These are phyloP conservation scores for Trichoderma simmonsii DNA, from an alignment of 2,329 filamentous ascomycete genomes.

Conservation along the genomic window DNA sequence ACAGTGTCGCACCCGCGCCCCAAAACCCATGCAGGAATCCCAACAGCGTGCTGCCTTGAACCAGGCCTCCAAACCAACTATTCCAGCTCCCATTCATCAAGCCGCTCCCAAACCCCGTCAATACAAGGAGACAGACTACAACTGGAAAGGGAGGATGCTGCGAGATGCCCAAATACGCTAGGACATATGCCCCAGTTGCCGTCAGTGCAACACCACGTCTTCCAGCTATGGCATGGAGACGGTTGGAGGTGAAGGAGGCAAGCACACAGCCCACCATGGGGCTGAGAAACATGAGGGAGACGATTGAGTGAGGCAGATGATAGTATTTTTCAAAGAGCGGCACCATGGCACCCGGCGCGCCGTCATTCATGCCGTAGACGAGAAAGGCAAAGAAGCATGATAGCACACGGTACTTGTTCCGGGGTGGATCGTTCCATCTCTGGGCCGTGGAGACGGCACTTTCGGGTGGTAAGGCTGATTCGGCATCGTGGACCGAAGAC, in stretches of 20 bases:
- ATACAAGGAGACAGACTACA: constrained; percentile 60
- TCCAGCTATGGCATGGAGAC: constrained; percentile 39
- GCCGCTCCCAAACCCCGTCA: constrained; percentile 70
- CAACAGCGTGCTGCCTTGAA: constrained; percentile 62
- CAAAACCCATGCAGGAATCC: constrained; percentile 69
- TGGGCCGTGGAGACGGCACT: constrained; percentile 9
- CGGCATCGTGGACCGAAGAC: constrained; percentile 3
- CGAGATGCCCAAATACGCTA: constrained; percentile 60
- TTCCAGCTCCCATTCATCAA: constrained; percentile 57
- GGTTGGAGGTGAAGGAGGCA: constrained; percentile 38
- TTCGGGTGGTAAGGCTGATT: constrained; percentile 6
- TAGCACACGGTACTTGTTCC: constrained; percentile 12
- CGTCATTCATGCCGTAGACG: constrained; percentile 18
- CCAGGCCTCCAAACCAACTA: constrained; percentile 53
- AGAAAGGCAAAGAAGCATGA: constrained; percentile 15
- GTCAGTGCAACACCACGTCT: constrained; percentile 59
- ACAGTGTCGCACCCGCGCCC: constrained; percentile 67
- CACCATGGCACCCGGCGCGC: constrained; percentile 13
- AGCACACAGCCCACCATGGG: constrained; percentile 42
- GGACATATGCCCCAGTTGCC: constrained; percentile 56
- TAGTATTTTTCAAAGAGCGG: constrained; percentile 34
- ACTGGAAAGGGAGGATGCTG: constrained; percentile 67
- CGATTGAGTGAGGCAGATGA: constrained; percentile 38
- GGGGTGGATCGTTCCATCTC: constrained; percentile 17
- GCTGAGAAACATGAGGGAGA: constrained; percentile 44